These are phyloP conservation scores for Dacryopinax primogenitus DNA, from an alignment of 768 basidiomycete species.

Conservation along the genomic window DNA sequence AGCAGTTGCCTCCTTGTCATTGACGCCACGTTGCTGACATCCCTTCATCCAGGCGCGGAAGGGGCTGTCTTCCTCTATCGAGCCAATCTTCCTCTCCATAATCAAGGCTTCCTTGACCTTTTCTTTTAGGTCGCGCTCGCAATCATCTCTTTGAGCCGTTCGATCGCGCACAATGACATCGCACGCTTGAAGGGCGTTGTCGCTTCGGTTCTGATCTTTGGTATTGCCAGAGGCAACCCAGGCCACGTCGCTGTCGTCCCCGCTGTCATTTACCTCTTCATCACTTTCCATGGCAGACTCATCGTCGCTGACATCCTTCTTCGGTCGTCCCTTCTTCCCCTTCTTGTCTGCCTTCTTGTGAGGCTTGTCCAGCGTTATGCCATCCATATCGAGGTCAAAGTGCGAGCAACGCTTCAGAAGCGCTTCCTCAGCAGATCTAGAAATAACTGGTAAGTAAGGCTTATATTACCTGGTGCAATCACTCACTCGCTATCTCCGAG, in stretches of 20 bases:
- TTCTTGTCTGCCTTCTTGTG: neutral
- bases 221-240: constrained; percentile 19
- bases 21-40: constrained; percentile 7
- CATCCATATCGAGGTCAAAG: constrained; percentile 68
- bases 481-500: constrained; percentile 80
- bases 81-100: constrained; percentile 55
- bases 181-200: constrained; percentile 81
- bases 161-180: constrained; percentile 82
- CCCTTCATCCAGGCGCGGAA: constrained; percentile 54
- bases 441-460: constrained; percentile 6
- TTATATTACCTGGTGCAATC: constrained; percentile 9
- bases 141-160: constrained; percentile 62
- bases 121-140: constrained; percentile 55
- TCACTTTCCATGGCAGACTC: neutral
- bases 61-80: constrained; percentile 50
- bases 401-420: constrained; percentile 91
- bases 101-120: constrained; percentile 53
- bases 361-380: constrained; percentile 22
- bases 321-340: neutral
- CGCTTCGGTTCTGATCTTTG: constrained; percentile 22
- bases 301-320: neutral
- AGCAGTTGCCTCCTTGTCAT: constrained; percentile 21
- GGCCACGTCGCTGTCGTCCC: constrained; percentile 11
- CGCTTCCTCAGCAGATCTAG: constrained; percentile 78
- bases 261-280: neutral